phyloP scores from a whole-genome alignment of 176 grass and related monocot species.

The Avena sativa region DNA sequence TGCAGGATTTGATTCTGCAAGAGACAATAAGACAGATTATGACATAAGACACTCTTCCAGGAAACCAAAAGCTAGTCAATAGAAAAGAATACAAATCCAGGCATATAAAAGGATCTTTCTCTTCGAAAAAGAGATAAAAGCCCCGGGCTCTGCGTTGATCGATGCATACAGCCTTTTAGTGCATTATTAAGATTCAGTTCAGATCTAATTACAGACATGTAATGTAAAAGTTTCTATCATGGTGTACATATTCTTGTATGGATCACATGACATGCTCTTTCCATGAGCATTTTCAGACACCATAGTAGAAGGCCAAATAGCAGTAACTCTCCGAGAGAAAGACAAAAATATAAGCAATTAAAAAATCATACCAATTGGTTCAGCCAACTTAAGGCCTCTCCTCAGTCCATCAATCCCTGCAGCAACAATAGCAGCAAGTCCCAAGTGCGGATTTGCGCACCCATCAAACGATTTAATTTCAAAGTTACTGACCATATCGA shows the following conservation, averaged over 20 bases:
- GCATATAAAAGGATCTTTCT: neutral
- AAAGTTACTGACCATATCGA: conserved; percentile 91
- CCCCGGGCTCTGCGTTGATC: no score
- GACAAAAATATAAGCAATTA: conserved; percentile 18
- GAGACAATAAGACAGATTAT: neutral
- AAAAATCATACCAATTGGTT: conserved; percentile 71
- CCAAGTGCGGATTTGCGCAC: conserved; percentile 87
- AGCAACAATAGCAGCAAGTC: conserved; percentile 72
- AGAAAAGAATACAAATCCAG: conserved; percentile 15
- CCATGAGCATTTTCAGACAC: conserved; percentile 11
- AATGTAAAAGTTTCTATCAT: neutral
- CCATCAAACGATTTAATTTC: conserved; percentile 98
- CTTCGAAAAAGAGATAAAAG: no score
- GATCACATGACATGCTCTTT: neutral
- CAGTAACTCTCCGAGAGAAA: neutral
- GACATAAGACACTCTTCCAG: neutral
- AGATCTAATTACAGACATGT: conserved; percentile 15
- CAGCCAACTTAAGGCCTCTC: conserved; percentile 73
- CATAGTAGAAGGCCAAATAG: conserved; percentile 3
- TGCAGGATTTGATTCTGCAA: conserved; percentile 86
- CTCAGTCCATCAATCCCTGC: conserved; percentile 91
- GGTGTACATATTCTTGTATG: neutral
- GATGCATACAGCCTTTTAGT: no score
- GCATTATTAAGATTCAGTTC: no score
- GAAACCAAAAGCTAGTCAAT: neutral